Evolutionary conservation across 352 stramenopile species (phyloP).

Genomic region (Paralagenidium karlingii): DNA sequence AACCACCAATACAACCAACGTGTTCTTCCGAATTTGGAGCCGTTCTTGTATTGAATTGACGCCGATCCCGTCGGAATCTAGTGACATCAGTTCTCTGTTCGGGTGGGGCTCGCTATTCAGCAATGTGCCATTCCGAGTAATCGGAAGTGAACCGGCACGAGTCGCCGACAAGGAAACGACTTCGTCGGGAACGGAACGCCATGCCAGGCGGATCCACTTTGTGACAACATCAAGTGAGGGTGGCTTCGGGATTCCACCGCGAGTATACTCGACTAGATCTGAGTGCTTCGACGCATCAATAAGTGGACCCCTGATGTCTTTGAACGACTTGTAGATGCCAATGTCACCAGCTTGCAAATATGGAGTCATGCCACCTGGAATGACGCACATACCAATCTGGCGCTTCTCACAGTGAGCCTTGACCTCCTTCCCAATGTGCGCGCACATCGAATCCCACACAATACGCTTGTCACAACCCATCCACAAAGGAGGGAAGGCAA

Average conservation of each 20-base stretch:
- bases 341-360: slow-evolving; percentile 4
- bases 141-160: slow-evolving; percentile 2
- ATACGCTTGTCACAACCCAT: neutral
- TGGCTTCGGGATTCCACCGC: slow-evolving; percentile 1
- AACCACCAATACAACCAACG: too few relatives aligned
- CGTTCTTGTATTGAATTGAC: too few relatives aligned
- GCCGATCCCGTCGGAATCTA: too few relatives aligned
- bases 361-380: slow-evolving; percentile 2
- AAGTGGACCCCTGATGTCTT: slow-evolving; percentile 3
- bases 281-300: slow-evolving; percentile 8
- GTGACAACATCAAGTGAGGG: slow-evolving; percentile 1
- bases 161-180: neutral
- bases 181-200: slow-evolving; percentile 2
- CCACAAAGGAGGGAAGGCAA: slow-evolving; percentile 1
- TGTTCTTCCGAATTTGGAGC: too few relatives aligned
- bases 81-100: too few relatives aligned
- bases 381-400: slow-evolving; percentile 1
- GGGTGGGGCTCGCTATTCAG: too few relatives aligned
- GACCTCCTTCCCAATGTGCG: slow-evolving; percentile 7
- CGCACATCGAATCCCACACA: slow-evolving; percentile 12
- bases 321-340: slow-evolving; percentile 4
- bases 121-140: slow-evolving; percentile 6
- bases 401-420: slow-evolving; percentile 3
- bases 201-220: slow-evolving; percentile 1
- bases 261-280: slow-evolving; percentile 6